Conservation (phyloP, 2,329 filamentous ascomycete species). For the Phialophora expanda region DNA sequence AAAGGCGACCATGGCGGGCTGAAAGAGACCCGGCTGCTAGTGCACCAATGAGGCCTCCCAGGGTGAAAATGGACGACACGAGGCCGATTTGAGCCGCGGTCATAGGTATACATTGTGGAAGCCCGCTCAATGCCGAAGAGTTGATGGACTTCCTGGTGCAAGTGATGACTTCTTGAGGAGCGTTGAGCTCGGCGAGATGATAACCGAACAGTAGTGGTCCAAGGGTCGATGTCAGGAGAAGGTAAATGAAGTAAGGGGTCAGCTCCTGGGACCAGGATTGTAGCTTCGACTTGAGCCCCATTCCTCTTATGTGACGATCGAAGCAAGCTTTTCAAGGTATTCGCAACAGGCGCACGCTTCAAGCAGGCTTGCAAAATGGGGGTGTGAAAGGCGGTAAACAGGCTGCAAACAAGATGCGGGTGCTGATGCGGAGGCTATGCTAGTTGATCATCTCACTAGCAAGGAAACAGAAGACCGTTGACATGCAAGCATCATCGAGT, state of each 20-base stretch:
- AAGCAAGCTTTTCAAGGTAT: not conserved
- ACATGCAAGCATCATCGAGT: not conserved
- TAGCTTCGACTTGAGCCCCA: constrained; percentile 31
- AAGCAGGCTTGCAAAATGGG: not conserved
- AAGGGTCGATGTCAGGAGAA: constrained; percentile 77
- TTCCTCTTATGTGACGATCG: not conserved
- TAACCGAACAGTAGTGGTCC: constrained; percentile 94
- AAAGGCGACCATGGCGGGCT: constrained; percentile 74
- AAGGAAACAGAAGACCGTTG: not conserved
- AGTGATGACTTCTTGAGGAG: constrained; percentile 90
- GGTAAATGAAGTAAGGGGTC: constrained; percentile 71
- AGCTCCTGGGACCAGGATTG: constrained; percentile 32
- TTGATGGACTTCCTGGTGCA: constrained; percentile 69
- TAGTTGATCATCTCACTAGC: not conserved
- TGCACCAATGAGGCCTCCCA: constrained; percentile 85
- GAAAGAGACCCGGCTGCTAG: constrained; percentile 78
- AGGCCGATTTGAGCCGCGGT: constrained; percentile 78
- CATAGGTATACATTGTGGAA: constrained; percentile 90
- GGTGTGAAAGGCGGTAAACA: not conserved
- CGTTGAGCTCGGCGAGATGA: constrained; percentile 92
- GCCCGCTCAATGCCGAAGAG: constrained; percentile 65
- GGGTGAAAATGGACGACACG: constrained; percentile 89
- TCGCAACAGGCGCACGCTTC: not conserved
- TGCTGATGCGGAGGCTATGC: not conserved
- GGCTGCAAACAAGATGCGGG: not conserved